Percentiles rank a stretch among this genome's conserved stretches.
Conservation (phyloP, 306 rosid species). For the Trifolium dubium region DNA sequence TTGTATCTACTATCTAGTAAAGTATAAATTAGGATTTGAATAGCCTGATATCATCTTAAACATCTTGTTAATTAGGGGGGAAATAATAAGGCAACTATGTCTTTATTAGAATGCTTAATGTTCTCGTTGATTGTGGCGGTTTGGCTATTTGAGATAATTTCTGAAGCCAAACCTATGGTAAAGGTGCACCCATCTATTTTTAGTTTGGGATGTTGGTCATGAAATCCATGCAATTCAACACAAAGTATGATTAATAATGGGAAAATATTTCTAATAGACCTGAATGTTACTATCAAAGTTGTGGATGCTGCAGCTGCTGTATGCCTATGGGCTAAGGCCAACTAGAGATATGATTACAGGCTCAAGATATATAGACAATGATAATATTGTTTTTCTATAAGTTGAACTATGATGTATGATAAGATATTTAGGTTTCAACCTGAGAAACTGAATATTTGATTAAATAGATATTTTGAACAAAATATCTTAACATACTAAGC, state of each 20-base stretch:
- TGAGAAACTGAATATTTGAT: conserved; percentile 2
- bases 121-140: background rate
- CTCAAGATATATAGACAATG: background rate
- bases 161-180: background rate
- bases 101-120: conserved; percentile 6
- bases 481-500: conserved; percentile 9
- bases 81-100: background rate
- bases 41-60: conserved; percentile 2
- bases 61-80: background rate
- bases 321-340: conserved; percentile 1
- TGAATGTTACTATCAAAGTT: conserved; percentile 21
- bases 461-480: conserved; percentile 5
- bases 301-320: conserved; percentile 5
- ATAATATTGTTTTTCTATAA: conserved; percentile 3
- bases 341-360: conserved; percentile 12
- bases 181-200: background rate
- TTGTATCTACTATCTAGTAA: conserved; percentile 11
- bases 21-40: conserved; percentile 12
- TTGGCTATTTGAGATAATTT: conserved; percentile 19
- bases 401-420: conserved; percentile 25
- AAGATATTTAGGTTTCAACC: conserved; percentile 14
- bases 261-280: background rate
- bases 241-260: conserved; percentile 3
- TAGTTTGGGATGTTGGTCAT: background rate
- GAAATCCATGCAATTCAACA: background rate